A percentile compares a stretch with the other conserved stretches of the same genome.
These are phyloP conservation scores for Alternaria sp. DNA, from an alignment of 2,329 filamentous ascomycete species.

Conservation along the genomic window DNA sequence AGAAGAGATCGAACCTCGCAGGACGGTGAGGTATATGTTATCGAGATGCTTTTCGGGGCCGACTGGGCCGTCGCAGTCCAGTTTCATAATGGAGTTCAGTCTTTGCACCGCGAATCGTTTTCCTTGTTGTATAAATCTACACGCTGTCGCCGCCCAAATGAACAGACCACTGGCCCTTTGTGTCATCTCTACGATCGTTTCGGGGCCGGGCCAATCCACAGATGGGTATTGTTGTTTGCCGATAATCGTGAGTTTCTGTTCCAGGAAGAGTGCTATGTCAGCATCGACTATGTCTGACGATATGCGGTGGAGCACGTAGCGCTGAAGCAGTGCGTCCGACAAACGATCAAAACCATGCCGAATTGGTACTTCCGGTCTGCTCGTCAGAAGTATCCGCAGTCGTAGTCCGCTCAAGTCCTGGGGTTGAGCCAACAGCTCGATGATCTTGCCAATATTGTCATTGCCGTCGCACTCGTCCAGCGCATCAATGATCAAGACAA, in stretches of 20 bases:
- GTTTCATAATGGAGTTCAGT: neutral
- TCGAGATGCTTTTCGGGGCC: neutral
- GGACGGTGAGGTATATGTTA: neutral
- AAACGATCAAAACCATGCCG: slow-evolving; percentile 16
- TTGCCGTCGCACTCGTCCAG: slow-evolving; percentile 40
- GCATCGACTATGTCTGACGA: slow-evolving; percentile 15
- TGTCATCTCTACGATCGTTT: slow-evolving; percentile 12
- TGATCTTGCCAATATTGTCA: slow-evolving; percentile 3
- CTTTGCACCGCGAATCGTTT: neutral
- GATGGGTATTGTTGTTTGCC: neutral
- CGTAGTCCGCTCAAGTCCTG: neutral
- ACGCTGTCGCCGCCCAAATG: slow-evolving; percentile 42
- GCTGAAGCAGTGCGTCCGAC: slow-evolving; percentile 1
- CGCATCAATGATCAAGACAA: too few relatives aligned
- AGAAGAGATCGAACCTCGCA: neutral
- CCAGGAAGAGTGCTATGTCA: slow-evolving; percentile 21
- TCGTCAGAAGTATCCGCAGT: slow-evolving; percentile 25
- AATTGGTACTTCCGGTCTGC: slow-evolving; percentile 24
- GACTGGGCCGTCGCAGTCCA: accelerated
- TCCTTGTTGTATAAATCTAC: slow-evolving; percentile 22
- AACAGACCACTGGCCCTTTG: slow-evolving; percentile 42
- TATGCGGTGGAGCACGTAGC: slow-evolving; percentile 23
- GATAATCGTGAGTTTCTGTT: neutral
- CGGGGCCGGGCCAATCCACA: slow-evolving; percentile 22
- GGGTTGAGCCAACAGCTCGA: slow-evolving; percentile 16